Conservation (phyloP, 257 asterid genomes). For the Plantago elongata region DNA sequence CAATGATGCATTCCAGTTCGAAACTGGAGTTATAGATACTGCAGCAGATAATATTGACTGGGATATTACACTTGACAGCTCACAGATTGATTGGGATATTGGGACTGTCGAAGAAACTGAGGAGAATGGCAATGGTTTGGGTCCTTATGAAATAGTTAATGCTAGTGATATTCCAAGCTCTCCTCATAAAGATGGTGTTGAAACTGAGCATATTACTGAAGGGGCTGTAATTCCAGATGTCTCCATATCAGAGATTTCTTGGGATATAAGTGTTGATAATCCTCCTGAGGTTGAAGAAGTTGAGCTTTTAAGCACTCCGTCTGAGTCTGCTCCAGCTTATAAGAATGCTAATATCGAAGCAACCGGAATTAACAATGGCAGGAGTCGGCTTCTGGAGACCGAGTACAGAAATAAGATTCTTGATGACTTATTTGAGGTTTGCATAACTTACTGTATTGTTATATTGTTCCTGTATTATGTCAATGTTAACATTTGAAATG, state of each 20-base stretch:
- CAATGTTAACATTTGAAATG: conserved; percentile 11
- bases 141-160: conserved; percentile 88
- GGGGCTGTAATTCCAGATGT: conserved; percentile 36
- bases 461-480: neutral
- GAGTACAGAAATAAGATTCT: conserved; percentile 92
- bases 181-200: conserved; percentile 32
- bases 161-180: conserved; percentile 68
- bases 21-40: conserved; percentile 30
- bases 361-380: conserved; percentile 36
- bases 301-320: conserved; percentile 26
- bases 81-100: conserved; percentile 91
- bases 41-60: conserved; percentile 67
- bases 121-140: conserved; percentile 79
- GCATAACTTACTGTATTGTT: conserved; percentile 10
- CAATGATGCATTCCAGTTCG: conserved; percentile 28
- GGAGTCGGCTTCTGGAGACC: conserved; percentile 89
- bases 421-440: conserved; percentile 92
- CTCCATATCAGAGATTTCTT: conserved; percentile 51
- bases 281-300: conserved; percentile 43
- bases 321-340: conserved; percentile 26
- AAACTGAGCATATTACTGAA: conserved; percentile 29
- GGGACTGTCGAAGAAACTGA: conserved; percentile 68
- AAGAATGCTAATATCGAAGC: conserved; percentile 30
- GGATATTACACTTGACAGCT: conserved; percentile 79
- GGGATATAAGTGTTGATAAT: conserved; percentile 77